Conservation (phyloP, 2,329 filamentous ascomycete species). For the Aureobasidium musti region DNA sequence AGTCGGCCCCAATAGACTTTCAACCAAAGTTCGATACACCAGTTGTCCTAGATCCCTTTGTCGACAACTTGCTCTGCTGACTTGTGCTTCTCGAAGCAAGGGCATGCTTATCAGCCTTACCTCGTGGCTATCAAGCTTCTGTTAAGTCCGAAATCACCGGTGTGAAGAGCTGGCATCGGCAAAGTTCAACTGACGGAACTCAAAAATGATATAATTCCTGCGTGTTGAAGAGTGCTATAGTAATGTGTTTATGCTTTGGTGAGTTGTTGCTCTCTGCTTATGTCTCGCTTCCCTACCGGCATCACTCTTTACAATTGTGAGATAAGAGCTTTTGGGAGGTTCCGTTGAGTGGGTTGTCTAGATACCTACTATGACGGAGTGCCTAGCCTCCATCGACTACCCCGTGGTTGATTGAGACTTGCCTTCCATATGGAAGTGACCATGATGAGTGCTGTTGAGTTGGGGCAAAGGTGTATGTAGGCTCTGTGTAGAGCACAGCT, state of each 20-base stretch:
- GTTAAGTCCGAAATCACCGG: not conserved
- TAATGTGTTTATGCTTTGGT: not conserved
- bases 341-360: not conserved
- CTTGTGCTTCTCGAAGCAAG: not conserved
- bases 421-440: not conserved
- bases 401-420: not conserved
- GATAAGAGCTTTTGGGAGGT: not conserved
- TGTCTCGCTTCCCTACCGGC: not conserved
- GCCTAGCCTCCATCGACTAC: not conserved
- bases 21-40: too few species aligned
- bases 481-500: too few species aligned
- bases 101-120: not conserved
- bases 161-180: not conserved
- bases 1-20: not conserved
- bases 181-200: slow-evolving; percentile 4
- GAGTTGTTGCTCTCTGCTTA: not conserved
- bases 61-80: not conserved
- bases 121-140: not conserved
- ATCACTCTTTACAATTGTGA: not conserved
- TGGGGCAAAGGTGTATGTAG: not conserved
- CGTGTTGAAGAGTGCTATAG: too few species aligned
- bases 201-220: not conserved
- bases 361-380: not conserved
- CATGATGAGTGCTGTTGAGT: not conserved
- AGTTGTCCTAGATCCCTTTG: not conserved